Evolutionary conservation across 1,139 yeast species (phyloP).

Genomic region (Nadsonia commutata): DNA sequence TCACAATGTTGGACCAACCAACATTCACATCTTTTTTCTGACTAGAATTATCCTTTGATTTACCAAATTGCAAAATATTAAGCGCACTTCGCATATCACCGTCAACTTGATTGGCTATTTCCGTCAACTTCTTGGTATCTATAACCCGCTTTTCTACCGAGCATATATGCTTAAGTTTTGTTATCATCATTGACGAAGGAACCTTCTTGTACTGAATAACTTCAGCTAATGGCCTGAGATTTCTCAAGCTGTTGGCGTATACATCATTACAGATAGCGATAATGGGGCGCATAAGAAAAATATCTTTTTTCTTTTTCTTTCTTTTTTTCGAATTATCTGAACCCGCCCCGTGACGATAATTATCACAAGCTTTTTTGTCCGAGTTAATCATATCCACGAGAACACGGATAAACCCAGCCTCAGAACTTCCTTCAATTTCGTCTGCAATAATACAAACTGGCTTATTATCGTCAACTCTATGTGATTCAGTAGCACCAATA

Average conservation of each 20-base stretch:
- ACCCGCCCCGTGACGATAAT: slow-evolving; percentile 7
- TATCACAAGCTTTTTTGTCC: slow-evolving; percentile 36
- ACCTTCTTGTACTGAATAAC: slow-evolving; percentile 53
- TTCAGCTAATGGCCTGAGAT: slow-evolving; percentile 59
- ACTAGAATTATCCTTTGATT: slow-evolving; percentile 13
- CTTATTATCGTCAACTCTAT: slow-evolving; percentile 35
- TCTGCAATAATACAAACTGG: slow-evolving; percentile 79
- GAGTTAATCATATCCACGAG: slow-evolving; percentile 44
- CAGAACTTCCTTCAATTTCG: slow-evolving; percentile 84
- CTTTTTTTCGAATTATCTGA: slow-evolving; percentile 13
- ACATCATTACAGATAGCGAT: slow-evolving; percentile 86
- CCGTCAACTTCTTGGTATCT: slow-evolving; percentile 29
- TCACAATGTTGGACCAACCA: slow-evolving; percentile 15
- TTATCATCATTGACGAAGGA: slow-evolving; percentile 32
- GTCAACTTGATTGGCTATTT: slow-evolving; percentile 57
- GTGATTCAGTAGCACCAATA: slow-evolving; percentile 53
- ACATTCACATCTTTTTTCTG: slow-evolving; percentile 13
- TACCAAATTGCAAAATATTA: slow-evolving; percentile 65
- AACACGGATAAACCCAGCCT: slow-evolving; percentile 62
- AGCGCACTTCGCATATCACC: slow-evolving; percentile 81
- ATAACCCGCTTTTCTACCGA: slow-evolving; percentile 29
- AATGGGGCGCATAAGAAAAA: slow-evolving; percentile 61
- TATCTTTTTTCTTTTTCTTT: slow-evolving; percentile 19
- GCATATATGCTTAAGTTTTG: slow-evolving; percentile 37
- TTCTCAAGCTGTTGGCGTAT: slow-evolving; percentile 59